Conservation (phyloP, 768 basidiomycete genomes). For the Tremella fuciformis region DNA sequence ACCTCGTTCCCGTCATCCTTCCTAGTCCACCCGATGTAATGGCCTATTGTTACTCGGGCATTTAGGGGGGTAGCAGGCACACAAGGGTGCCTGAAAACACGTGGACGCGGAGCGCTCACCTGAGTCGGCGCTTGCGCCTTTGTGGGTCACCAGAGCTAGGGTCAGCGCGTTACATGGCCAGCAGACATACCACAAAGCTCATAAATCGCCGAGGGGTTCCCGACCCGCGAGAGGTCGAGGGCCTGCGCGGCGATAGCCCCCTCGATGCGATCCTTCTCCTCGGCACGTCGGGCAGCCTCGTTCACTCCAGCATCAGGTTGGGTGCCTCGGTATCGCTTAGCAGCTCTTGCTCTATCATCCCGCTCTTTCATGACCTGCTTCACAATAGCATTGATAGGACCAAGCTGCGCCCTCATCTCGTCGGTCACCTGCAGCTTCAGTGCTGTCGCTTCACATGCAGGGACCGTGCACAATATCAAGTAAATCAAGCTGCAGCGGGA, state of each 20-base stretch:
- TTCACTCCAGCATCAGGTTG: constrained; percentile 47
- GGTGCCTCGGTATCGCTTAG: constrained; percentile 65
- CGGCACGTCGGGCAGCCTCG: constrained; percentile 63
- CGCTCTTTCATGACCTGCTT: constrained; percentile 82
- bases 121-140: constrained; percentile 88
- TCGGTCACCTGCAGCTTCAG: constrained; percentile 57
- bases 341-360: constrained; percentile 73
- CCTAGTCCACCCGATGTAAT: constrained; percentile 90
- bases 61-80: too few relatives aligned
- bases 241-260: constrained; percentile 57
- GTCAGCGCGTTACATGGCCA: constrained; percentile 10
- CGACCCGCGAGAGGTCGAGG: constrained; percentile 63
- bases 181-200: constrained; percentile 75
- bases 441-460: background rate
- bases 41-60: constrained; percentile 53
- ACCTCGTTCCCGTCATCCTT: constrained; percentile 60
- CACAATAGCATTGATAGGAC: constrained; percentile 67
- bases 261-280: constrained; percentile 66
- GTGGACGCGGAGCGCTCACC: constrained; percentile 54
- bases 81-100: too few relatives aligned
- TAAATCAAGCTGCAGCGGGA: constrained; percentile 82
- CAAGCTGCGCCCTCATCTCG: constrained; percentile 69
- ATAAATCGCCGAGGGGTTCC: constrained; percentile 79
- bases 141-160: constrained; percentile 78
- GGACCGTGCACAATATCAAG: constrained; percentile 60